Evolutionary conservation across 805 yeast genomes (phyloP), one percentile per base, ranked within the genome.

Genomic region (Candida fluviatilis): DNA sequence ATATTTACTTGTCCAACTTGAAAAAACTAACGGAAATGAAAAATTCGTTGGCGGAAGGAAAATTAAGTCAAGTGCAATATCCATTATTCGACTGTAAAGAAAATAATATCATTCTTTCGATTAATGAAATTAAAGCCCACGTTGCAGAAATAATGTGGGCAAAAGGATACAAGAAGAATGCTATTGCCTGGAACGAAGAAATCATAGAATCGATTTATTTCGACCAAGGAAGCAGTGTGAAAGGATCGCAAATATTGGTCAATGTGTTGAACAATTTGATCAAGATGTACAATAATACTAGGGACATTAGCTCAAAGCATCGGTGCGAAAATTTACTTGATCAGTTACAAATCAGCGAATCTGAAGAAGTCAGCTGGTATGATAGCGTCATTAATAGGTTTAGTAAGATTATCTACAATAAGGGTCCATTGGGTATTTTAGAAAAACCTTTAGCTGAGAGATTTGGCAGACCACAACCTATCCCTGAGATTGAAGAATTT

Each of bases 141-240:
- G 49, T 68, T 14, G 53, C 68, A 38, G 73, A 68, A 45, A 51
- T 68, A 12, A 55, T 67, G 52, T 68, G 72, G 72, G 62, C 62
- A 5, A 58, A 54, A 43, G 71, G 71, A 5, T 60, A 46, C 46
- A 57, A 58, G 40, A 49, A 59, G 40, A 60, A 62, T 37, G 71
- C 73, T 17, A 54, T 64, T 29, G 49, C 64, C 2, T 66, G 73
- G 73, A 56, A 60, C 12, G 72, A 68, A 44, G 69, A 68, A 39
- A 62, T 66, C 3, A 51, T 68, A 5, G 68, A 63, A 34, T 62
- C 60, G 16, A 50, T 60, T 21, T 67, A 57, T 44, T 55, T 52
- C 39, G 56, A 52, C 36, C 57, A 58, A 45, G 50, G 54, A 30
- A 48, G 53, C 24, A 46, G 55, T 12, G 38, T 58, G 3, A 49